Evolutionary conservation across 306 rosid species (phyloP).

Genomic region (Vigna nakashimae): DNA sequence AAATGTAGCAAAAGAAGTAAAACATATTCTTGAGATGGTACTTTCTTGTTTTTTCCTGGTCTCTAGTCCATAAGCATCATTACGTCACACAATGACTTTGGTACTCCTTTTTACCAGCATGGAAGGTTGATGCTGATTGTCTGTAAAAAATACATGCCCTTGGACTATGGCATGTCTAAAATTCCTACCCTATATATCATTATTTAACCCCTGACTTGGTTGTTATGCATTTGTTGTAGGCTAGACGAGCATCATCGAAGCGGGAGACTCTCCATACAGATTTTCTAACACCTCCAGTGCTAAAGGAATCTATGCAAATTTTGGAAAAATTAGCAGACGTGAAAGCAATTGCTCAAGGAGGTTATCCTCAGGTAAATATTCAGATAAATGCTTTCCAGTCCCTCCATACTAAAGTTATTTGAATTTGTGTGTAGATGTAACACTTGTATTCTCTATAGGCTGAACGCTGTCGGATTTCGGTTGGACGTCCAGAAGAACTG

Average conservation of each 20-base stretch:
- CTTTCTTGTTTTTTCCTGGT: slow-evolving; percentile 1
- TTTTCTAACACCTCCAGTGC: slow-evolving; percentile 90
- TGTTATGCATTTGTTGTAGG: slow-evolving; percentile 56
- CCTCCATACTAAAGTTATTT: slow-evolving; percentile 16
- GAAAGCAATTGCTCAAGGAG: slow-evolving; percentile 89
- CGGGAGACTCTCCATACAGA: slow-evolving; percentile 82
- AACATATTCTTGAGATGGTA: slow-evolving; percentile 89
- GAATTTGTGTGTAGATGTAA: slow-evolving; percentile 30
- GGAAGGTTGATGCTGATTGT: slow-evolving; percentile 18
- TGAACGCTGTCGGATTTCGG: slow-evolving; percentile 90
- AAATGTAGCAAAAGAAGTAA: slow-evolving; percentile 77
- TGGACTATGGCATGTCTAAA: slow-evolving; percentile 24
- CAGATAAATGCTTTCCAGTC: slow-evolving; percentile 19
- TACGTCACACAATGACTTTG: slow-evolving; percentile 30
- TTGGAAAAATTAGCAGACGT: slow-evolving; percentile 76
- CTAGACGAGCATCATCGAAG: slow-evolving; percentile 77
- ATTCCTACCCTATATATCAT: slow-evolving; percentile 18
- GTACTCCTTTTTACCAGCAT: background rate
- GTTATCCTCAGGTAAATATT: slow-evolving; percentile 82
- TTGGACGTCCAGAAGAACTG: slow-evolving; percentile 80
- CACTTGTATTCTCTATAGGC: slow-evolving; percentile 62
- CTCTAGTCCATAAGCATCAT: slow-evolving; percentile 35
- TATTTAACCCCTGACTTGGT: slow-evolving; percentile 8
- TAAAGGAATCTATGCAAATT: slow-evolving; percentile 81
- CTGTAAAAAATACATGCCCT: slow-evolving; percentile 12